Evolutionary conservation across 2,329 filamentous ascomycete genomes (phyloP).

Genomic region (Beauveria sp.): DNA sequence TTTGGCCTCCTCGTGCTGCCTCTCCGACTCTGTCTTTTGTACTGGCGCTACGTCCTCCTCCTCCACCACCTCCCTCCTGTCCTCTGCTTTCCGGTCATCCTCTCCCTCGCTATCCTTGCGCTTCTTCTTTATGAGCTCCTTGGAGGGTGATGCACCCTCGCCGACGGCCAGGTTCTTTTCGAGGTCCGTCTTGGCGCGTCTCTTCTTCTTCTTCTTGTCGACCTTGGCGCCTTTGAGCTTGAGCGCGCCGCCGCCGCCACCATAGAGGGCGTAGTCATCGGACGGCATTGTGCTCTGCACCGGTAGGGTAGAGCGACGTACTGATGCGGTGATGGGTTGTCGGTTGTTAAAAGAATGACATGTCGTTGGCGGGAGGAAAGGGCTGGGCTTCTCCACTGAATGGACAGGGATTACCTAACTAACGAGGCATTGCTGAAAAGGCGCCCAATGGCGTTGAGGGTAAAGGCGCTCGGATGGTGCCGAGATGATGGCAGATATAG

Average conservation of each 20-base stretch:
- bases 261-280: constrained; percentile 63
- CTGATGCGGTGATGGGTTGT: background rate
- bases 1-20: constrained; percentile 70
- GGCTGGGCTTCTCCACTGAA: too few species aligned
- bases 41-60: constrained; percentile 19
- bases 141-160: constrained; percentile 19
- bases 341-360: too few species aligned
- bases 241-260: constrained; percentile 64
- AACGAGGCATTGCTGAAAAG: too few species aligned
- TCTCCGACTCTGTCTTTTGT: constrained; percentile 78
- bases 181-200: constrained; percentile 37
- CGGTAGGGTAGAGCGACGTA: background rate
- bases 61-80: constrained; percentile 25
- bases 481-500: too few species aligned
- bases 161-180: constrained; percentile 38
- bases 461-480: too few species aligned
- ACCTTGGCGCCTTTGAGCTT: constrained; percentile 75
- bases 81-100: constrained; percentile 21
- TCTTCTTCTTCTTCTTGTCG: constrained; percentile 59
- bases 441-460: too few species aligned
- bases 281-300: constrained; percentile 49
- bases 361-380: too few species aligned
- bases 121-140: constrained; percentile 18
- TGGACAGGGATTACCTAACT: too few species aligned
- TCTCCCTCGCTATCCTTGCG: constrained; percentile 16